These are phyloP conservation scores for Leccinum disarticulatum DNA, from an alignment of 768 basidiomycete genomes.

Conservation along the genomic window DNA sequence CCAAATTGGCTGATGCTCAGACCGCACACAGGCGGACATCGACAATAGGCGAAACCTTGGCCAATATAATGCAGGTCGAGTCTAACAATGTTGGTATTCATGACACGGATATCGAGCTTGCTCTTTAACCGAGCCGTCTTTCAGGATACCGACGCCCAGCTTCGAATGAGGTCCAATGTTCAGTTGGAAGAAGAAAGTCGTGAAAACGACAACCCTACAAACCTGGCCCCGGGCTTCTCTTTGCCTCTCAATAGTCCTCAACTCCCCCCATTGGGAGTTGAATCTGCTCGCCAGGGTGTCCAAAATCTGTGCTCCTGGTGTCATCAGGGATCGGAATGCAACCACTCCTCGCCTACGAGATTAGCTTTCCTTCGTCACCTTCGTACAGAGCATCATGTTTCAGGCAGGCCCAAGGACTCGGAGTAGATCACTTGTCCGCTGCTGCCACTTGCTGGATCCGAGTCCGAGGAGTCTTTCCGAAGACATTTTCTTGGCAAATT, in stretches of 20 bases:
- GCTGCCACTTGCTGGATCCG: background rate
- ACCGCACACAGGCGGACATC: constrained; percentile 3
- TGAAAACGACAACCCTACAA: background rate
- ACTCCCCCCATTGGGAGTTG: background rate
- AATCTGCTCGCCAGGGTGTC: background rate
- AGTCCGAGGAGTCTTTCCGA: background rate
- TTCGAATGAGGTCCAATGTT: background rate
- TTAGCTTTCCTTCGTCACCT: constrained; percentile 20
- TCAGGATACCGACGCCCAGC: background rate
- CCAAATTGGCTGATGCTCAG: background rate
- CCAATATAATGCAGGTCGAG: background rate
- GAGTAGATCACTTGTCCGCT: constrained; percentile 10
- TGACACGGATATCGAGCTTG: background rate
- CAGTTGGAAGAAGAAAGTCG: background rate
- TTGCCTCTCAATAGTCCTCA: background rate
- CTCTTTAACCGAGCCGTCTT: background rate
- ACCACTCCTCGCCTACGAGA: constrained; percentile 1
- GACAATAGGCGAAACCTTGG: background rate
- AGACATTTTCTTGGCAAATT: background rate
- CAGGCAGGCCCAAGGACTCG: background rate
- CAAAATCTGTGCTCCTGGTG: constrained; percentile 17
- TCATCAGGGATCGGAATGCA: constrained; percentile 6
- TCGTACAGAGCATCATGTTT: constrained; percentile 6
- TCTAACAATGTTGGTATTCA: background rate
- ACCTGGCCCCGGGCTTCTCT: background rate